A percentile compares a stretch with the other conserved stretches of the same genome.
phyloP scores from a whole-genome alignment of 2,329 filamentous ascomycete species.

The Sarocladium brachiariae region DNA sequence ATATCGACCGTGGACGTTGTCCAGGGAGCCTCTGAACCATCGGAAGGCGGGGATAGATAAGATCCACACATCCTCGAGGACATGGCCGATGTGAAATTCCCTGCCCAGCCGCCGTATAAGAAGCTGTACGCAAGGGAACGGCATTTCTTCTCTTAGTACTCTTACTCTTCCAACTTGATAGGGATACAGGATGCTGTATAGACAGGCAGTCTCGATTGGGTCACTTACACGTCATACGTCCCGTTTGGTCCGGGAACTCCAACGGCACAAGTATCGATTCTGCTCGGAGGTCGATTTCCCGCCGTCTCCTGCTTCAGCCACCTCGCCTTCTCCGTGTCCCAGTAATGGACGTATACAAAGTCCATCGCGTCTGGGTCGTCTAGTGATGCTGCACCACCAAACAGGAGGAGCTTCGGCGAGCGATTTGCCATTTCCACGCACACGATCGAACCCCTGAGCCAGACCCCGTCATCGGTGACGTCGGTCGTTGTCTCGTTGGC shows the following conservation, averaged over 20 bases:
- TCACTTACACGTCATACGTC: conserved; percentile 5
- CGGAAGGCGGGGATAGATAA: conserved; percentile 1
- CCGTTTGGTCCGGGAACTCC: conserved; percentile 5
- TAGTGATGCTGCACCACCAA: neutral
- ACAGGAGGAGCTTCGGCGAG: neutral
- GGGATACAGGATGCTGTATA: too few species aligned
- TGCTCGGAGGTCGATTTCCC: neutral
- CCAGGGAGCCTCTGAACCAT: neutral
- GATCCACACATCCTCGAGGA: neutral
- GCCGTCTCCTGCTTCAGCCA: conserved; percentile 6
- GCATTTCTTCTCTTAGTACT: too few species aligned
- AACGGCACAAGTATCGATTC: neutral
- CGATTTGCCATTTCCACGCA: conserved; percentile 4
- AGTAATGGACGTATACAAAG: neutral
- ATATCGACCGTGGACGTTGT: neutral
- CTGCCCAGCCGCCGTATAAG: conserved; percentile 4
- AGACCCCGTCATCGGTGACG: neutral
- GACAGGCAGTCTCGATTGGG: too few species aligned
- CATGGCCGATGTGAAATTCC: neutral
- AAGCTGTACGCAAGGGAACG: neutral
- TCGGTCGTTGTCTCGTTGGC: neutral
- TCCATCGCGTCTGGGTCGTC: neutral
- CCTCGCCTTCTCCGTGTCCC: neutral
- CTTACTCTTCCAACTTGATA: too few species aligned
- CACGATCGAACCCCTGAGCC: neutral